Conservation (phyloP, 768 basidiomycete genomes). For the Lactarius hengduanensis region DNA sequence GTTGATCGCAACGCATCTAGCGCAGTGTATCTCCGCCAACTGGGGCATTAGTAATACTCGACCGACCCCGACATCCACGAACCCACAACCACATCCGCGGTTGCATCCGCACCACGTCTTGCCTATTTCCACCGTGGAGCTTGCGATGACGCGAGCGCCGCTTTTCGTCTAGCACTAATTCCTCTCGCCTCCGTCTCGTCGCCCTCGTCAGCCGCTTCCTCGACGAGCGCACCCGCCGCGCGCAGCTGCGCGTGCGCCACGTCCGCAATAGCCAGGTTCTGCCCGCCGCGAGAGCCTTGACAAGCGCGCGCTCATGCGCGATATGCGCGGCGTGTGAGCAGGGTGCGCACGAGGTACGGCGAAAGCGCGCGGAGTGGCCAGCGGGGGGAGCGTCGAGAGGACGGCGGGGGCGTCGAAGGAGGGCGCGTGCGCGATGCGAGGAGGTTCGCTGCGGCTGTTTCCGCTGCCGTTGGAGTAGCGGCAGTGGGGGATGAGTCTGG, state of each 20-base stretch:
- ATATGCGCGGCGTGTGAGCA: conserved; percentile 43
- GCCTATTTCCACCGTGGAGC: background rate
- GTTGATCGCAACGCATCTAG: background rate
- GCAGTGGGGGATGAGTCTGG: background rate
- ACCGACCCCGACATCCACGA: conserved; percentile 22
- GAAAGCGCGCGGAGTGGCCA: conserved; percentile 68
- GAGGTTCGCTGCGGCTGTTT: conserved; percentile 42
- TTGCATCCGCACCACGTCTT: conserved; percentile 12
- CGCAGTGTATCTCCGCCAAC: background rate
- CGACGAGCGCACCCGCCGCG: conserved; percentile 18
- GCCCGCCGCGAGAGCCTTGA: conserved; percentile 74
- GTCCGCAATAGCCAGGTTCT: conserved; percentile 65
- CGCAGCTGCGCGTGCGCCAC: conserved; percentile 12
- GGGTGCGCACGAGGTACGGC: conserved; percentile 11
- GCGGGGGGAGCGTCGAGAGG: conserved; percentile 77
- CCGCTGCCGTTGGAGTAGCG: background rate
- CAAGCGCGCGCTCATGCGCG: conserved; percentile 65
- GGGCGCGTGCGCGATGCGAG: conserved; percentile 61
- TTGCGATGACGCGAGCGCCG: background rate
- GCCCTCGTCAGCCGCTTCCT: conserved; percentile 10
- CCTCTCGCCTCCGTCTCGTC: background rate
- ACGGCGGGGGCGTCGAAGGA: conserved; percentile 70
- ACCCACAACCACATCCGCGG: conserved; percentile 1
- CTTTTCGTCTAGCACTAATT: conserved; percentile 22
- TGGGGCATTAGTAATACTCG: conserved; percentile 12